phyloP scores from a whole-genome alignment of 1,139 yeast species.

The Debaryomycetaceae sp. region DNA sequence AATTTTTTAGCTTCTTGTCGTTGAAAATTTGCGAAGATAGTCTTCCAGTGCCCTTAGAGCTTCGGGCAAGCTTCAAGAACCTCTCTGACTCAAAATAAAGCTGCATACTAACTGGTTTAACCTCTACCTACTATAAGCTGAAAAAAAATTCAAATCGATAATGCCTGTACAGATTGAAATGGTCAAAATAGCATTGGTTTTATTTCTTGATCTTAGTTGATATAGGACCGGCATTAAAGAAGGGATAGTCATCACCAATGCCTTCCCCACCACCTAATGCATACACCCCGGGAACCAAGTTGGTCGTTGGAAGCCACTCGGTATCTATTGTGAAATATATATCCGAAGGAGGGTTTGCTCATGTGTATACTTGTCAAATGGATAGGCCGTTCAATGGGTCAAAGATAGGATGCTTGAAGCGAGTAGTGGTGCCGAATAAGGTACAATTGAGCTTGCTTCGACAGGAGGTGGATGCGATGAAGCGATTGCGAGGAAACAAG shows the following conservation, averaged over 20 bases:
- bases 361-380: constrained; percentile 63
- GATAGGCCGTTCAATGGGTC: constrained; percentile 48
- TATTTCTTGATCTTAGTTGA: neutral
- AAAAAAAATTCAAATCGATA: neutral
- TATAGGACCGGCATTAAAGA: neutral
- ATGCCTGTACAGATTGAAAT: neutral
- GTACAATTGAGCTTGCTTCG: constrained; percentile 62
- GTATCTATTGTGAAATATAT: constrained; percentile 57
- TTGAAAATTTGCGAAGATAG: constrained; percentile 67
- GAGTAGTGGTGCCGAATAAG: constrained; percentile 74
- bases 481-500: constrained; percentile 70
- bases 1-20: constrained; percentile 30
- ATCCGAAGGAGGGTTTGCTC: constrained; percentile 78
- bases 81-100: constrained; percentile 62
- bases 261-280: constrained; percentile 50
- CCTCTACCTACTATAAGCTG: neutral
- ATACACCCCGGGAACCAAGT: constrained; percentile 56
- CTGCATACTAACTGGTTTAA: constrained; percentile 37
- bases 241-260: constrained; percentile 8
- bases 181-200: neutral
- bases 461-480: constrained; percentile 82
- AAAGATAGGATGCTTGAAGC: constrained; percentile 62
- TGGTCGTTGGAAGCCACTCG: constrained; percentile 64
- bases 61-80: constrained; percentile 27
- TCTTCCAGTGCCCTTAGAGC: constrained; percentile 32